Percentiles rank a stretch among this genome's conserved stretches.
Evolutionary conservation across 345 rosid species (phyloP).

Genomic region (Corymbia maculata): DNA sequence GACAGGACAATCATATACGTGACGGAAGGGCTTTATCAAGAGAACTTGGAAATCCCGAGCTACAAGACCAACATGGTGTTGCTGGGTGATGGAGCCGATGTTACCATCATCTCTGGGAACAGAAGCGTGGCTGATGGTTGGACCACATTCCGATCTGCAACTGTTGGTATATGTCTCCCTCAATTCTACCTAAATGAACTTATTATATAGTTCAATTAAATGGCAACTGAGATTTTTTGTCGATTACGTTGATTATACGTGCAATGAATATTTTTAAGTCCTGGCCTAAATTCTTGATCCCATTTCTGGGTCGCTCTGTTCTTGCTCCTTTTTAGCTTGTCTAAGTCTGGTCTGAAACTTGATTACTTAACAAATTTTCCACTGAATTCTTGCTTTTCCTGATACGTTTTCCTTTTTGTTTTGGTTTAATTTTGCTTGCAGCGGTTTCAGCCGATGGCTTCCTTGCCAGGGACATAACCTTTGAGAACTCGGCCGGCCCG

Average conservation of each 20-base stretch:
- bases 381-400: background rate
- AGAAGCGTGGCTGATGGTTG: slow-evolving; percentile 69
- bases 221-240: background rate
- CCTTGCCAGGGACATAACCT: slow-evolving; percentile 61
- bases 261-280: background rate
- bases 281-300: background rate
- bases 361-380: background rate
- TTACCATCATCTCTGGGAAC: slow-evolving; percentile 52
- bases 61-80: slow-evolving; percentile 62
- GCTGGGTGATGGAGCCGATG: slow-evolving; percentile 64
- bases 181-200: background rate
- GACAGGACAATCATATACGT: slow-evolving; percentile 40
- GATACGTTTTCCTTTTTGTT: background rate
- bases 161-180: slow-evolving; percentile 40
- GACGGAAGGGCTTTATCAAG: slow-evolving; percentile 56
- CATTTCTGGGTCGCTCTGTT: background rate
- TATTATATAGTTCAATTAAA: background rate
- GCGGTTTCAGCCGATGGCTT: slow-evolving; percentile 80
- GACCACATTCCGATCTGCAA: slow-evolving; percentile 97
- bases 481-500: slow-evolving; percentile 74
- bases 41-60: slow-evolving; percentile 61
- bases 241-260: background rate
- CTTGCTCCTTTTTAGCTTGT: background rate
- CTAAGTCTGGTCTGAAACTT: background rate
- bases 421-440: slow-evolving; percentile 3